Base-by-base conservation (phyloP, 306 rosid genomes). In the Phaseolus lunatus region DNA sequence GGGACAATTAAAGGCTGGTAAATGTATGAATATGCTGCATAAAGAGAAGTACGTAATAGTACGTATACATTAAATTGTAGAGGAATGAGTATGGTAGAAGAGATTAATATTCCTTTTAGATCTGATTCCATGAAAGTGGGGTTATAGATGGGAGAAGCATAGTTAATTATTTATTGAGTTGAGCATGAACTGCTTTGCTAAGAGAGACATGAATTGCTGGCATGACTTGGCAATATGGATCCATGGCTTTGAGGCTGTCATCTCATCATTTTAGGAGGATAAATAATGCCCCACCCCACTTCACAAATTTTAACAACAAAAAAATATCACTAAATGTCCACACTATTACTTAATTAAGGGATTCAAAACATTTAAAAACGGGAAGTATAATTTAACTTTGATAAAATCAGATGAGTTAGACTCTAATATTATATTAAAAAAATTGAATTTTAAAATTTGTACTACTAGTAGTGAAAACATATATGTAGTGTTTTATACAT, bases 141-240 rank as follows among this genome's bases (percentile, higher is more conserved):
- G 68, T 48, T 50, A 53, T 61, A 37, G 77, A 41, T 29, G 23
- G 33, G 47, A 50, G 70, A 31, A 37, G 7, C 6, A 43, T 81
- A 24, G 11, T 74, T 58, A 24, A n/a, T n/a, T n/a, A n/a, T 75
- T 58, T 8, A 37, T 7, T 37, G 13, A 57, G 20, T 53, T 53
- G 6, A 26, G 31, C 33, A 35, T 53, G 57, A 49, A 69, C 61
- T 33, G 29, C 45, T 52, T 16, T 44, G 82, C 0, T 22, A n/a
- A 78, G 77, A 73, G 72, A 73, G 37, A 67, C 73, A 73, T 70
- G 33, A 44, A 67, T 69, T 31, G 78, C 83, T 77, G 85, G 82
- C 75, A 74, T 71, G 84, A 79, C 81, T 83, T 78, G 88, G 90
- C 87, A 50, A 44, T 56, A 27, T 53, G 6, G 22, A 37, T 37